A percentile compares a stretch with the other conserved stretches of the same genome.
phyloP scores from a whole-genome alignment of 306 rosid genomes.

The Vigna reflexopilosa region DNA sequence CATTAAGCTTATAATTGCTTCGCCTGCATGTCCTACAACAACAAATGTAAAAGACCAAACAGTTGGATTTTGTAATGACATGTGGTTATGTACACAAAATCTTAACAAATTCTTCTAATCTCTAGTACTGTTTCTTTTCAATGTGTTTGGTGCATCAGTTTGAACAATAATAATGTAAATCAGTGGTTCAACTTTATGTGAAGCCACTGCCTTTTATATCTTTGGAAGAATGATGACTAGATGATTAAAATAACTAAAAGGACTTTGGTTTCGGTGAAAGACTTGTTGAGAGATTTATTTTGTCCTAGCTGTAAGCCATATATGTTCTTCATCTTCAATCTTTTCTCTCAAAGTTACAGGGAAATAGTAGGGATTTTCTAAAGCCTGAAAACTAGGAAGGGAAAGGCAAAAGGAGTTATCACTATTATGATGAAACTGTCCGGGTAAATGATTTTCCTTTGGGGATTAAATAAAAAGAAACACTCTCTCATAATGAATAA shows the following conservation, averaged over 20 bases:
- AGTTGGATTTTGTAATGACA: conserved; percentile 34
- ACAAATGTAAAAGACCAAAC: conserved; percentile 33
- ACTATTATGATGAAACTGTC: conserved; percentile 48
- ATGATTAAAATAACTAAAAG: conserved; percentile 54
- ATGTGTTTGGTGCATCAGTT: conserved; percentile 48
- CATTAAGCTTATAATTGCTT: conserved; percentile 1
- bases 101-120: conserved; percentile 34
- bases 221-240: conserved; percentile 69
- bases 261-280: conserved; percentile 58
- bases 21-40: conserved; percentile 24
- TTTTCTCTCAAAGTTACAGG: conserved; percentile 45
- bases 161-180: conserved; percentile 58
- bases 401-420: conserved; percentile 38
- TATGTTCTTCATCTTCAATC: conserved; percentile 33
- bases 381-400: conserved; percentile 72
- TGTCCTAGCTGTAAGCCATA: conserved; percentile 60
- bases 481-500: not conserved
- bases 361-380: conserved; percentile 41
- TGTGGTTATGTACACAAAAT: conserved; percentile 41
- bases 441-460: conserved; percentile 38
- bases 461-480: conserved; percentile 11
- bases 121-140: conserved; percentile 17
- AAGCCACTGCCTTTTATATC: conserved; percentile 60
- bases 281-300: conserved; percentile 42
- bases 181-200: conserved; percentile 61